A percentile compares a stretch with the other conserved stretches of the same genome.
These are phyloP conservation scores for Malassezia sp. DNA, from an alignment of 1,284 basidiomycete genomes.

Conservation along the genomic window DNA sequence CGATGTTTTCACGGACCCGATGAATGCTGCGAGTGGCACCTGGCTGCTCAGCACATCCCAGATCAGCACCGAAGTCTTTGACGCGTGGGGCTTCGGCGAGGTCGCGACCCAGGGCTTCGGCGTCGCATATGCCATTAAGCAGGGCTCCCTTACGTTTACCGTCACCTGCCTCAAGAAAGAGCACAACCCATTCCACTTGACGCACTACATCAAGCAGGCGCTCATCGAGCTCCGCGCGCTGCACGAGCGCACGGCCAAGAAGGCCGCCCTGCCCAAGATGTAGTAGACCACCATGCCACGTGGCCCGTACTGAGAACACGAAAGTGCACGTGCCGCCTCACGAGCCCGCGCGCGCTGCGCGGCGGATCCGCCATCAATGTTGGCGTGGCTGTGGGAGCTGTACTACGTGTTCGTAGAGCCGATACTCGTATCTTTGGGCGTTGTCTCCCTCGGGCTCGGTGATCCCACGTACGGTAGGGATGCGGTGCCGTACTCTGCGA, in stretches of 20 bases:
- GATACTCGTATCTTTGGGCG: conserved; percentile 28
- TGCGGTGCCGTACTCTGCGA: conserved; percentile 23
- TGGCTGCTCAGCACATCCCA: conserved; percentile 91
- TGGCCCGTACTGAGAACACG: no score
- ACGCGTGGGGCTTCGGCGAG: conserved; percentile 96
- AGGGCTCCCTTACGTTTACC: conserved; percentile 78
- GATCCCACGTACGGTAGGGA: conserved; percentile 41
- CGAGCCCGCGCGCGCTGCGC: no score
- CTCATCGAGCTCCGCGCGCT: conserved; percentile 44
- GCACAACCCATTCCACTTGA: conserved; percentile 52
- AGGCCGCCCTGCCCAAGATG: conserved; percentile 14
- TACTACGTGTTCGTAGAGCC: conserved; percentile 38
- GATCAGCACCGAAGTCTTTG: conserved; percentile 68
- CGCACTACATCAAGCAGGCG: conserved; percentile 47
- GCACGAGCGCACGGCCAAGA: conserved; percentile 28
- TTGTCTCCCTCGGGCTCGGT: conserved; percentile 25
- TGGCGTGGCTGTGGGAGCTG: background rate
- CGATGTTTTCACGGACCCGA: conserved; percentile 65
- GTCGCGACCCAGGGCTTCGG: conserved; percentile 83
- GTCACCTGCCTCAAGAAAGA: conserved; percentile 64
- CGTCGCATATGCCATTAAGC: conserved; percentile 79
- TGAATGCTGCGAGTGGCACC: conserved; percentile 61
- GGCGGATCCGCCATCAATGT: no score
- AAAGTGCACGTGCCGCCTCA: no score
- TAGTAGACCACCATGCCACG: no score